Evolutionary conservation across 73 alveolate genomes (phyloP), one percentile per base, ranked within the genome.

Genomic region (Tetrahymena borealis): DNA sequence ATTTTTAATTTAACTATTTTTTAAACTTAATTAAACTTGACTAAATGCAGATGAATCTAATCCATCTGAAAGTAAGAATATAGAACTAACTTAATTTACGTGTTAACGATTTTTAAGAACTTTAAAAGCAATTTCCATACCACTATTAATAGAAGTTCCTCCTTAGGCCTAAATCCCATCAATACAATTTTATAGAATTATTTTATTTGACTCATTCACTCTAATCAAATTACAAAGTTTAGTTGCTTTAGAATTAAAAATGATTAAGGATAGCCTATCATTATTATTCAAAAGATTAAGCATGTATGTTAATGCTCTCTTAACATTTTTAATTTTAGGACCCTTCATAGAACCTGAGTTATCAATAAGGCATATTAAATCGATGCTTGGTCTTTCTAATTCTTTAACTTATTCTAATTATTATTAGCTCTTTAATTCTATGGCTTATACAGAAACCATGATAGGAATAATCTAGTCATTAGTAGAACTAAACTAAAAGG

Each of bases 11-110:
- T 91, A 78, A 91, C 77, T 78, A 33, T 78, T 16, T 18, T 18
- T 7, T 16, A 91, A 37, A 43, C 78, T 91, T 60, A 37, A 39
- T 38, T 91, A 32, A 9, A 91, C 94, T 91, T 40, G 42, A 16
- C 78, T 91, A 35, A 32, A 79, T 0, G 95, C 91, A 0, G 90
- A 91, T 35, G 42, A 85, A 91, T 91, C 95, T 8, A 35, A 91
- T 35, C 95, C 95, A 78, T 91, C 95, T 2, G 95, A 91, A 38
- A 91, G 79, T 79, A 91, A 91, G 77, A 91, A 78, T 91, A 91
- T 91, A 4, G 95, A 91, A n/a, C 92, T 32, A 18, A 91, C 92
- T 3, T 90, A 90, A 78, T 91, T 91, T 39, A 60, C 77, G 39
- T 91, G 85, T 91, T 60, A 60, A 33, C 95, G 31, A 91, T 91